Evolutionary conservation across 2,329 filamentous ascomycete genomes (phyloP).

Genomic region (Ceratocystis albifundus): DNA sequence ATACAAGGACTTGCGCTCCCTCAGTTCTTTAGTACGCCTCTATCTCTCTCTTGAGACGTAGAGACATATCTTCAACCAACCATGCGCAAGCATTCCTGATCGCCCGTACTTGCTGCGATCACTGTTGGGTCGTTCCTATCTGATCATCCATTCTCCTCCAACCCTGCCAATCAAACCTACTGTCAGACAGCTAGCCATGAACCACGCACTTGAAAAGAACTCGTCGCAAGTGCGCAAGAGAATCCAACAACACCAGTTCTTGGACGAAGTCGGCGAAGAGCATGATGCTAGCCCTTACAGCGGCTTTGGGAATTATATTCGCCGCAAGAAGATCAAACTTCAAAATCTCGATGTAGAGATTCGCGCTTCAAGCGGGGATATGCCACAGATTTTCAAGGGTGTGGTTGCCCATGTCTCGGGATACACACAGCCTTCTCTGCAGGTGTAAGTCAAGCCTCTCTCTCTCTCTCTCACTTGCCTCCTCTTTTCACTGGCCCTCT

Average conservation of each 20-base stretch:
- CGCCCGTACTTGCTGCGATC: background rate
- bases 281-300: conserved; percentile 80
- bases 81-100: background rate
- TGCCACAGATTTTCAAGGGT: conserved; percentile 74
- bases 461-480: background rate
- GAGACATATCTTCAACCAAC: background rate
- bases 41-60: too few relatives aligned
- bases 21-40: too few relatives aligned
- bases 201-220: conserved; percentile 50
- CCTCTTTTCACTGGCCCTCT: background rate
- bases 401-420: conserved; percentile 87
- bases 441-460: conserved; percentile 42
- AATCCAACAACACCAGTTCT: conserved; percentile 58
- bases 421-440: conserved; percentile 87
- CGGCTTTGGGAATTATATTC: conserved; percentile 83
- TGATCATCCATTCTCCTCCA: background rate
- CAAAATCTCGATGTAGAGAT: conserved; percentile 85
- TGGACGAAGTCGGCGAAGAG: conserved; percentile 76
- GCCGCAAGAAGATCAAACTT: conserved; percentile 91
- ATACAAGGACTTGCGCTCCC: too few relatives aligned
- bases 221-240: conserved; percentile 51
- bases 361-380: conserved; percentile 51
- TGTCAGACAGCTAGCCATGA: conserved; percentile 36
- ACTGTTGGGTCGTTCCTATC: background rate
- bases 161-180: background rate